Evolutionary conservation across 2,329 filamentous ascomycete genomes (phyloP).

Genomic region (Aurifilum marmelostoma): DNA sequence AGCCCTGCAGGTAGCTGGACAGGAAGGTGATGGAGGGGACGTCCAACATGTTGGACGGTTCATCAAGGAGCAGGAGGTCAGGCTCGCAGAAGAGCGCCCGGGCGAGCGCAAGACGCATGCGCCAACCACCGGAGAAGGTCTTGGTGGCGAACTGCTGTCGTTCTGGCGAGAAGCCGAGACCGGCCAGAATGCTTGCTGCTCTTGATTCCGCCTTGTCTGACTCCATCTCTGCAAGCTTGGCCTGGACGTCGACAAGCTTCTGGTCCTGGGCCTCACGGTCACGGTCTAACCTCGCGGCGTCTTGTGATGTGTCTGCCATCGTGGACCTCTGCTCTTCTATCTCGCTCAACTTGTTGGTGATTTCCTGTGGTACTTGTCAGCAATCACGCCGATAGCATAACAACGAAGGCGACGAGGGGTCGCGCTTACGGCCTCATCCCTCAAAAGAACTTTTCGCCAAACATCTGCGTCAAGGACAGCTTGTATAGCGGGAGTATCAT

Average conservation of each 20-base stretch:
- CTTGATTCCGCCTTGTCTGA: conserved; percentile 97
- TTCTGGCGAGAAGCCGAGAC: conserved; percentile 94
- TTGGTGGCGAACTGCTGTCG: conserved; percentile 91
- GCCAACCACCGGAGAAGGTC: conserved; percentile 99
- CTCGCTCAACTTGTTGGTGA: conserved; percentile 72
- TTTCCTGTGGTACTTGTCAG: conserved; percentile 63
- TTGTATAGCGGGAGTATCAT: conserved; percentile 92
- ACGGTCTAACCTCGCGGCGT: conserved; percentile 81
- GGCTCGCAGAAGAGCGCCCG: conserved; percentile 97
- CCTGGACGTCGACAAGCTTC: conserved; percentile 87
- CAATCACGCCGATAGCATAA: not conserved
- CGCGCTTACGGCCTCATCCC: conserved; percentile 75
- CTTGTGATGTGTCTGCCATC: conserved; percentile 88
- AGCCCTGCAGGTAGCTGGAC: conserved; percentile 89
- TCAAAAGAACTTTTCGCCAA: conserved; percentile 93
- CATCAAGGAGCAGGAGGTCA: conserved; percentile 92
- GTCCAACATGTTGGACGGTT: conserved; percentile 99
- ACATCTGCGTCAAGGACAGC: conserved; percentile 97
- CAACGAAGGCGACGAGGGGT: not conserved
- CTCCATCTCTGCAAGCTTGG: conserved; percentile 96
- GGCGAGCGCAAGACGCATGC: conserved; percentile 94
- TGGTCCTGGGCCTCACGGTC: conserved; percentile 89
- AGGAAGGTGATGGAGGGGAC: conserved; percentile 99
- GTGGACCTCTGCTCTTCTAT: conserved; percentile 77
- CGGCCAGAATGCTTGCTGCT: conserved; percentile 93